A percentile compares a stretch with the other conserved stretches of the same genome.
These are phyloP conservation scores for Ustilago shanxiensis DNA, from an alignment of 1,284 basidiomycete species.

Conservation along the genomic window DNA sequence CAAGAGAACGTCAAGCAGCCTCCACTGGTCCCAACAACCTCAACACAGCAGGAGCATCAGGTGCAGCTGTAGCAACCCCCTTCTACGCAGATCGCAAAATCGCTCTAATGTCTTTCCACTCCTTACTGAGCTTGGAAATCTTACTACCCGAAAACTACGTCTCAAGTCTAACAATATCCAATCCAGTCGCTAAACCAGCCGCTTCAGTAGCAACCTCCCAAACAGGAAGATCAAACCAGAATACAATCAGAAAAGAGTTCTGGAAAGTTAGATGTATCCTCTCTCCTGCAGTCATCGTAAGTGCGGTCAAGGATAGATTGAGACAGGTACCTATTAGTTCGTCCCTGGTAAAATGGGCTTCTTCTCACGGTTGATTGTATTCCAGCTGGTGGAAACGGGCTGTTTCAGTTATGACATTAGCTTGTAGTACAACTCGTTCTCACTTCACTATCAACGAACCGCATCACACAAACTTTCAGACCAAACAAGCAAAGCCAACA, in stretches of 20 bases:
- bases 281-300: slow-evolving; percentile 9
- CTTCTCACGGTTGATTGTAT: slow-evolving; percentile 30
- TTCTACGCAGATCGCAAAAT: slow-evolving; percentile 44
- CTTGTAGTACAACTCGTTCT: background rate
- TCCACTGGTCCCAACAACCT: background rate
- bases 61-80: slow-evolving; percentile 19
- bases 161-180: slow-evolving; percentile 24
- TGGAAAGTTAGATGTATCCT: slow-evolving; percentile 46
- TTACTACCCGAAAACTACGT: slow-evolving; percentile 36
- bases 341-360: slow-evolving; percentile 42
- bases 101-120: slow-evolving; percentile 43
- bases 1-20: slow-evolving; percentile 29
- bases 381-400: background rate
- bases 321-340: slow-evolving; percentile 29
- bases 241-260: slow-evolving; percentile 42
- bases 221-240: slow-evolving; percentile 33
- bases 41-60: background rate
- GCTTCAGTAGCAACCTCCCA: background rate
- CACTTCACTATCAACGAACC: background rate
- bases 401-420: too few relatives aligned
- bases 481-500: background rate
- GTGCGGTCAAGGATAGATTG: slow-evolving; percentile 32
- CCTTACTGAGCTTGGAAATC: slow-evolving; percentile 35
- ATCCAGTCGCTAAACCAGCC: slow-evolving; percentile 36
- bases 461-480: background rate